Conservation (phyloP, 2,329 filamentous ascomycete genomes). For the Scytalidium lignicola region DNA sequence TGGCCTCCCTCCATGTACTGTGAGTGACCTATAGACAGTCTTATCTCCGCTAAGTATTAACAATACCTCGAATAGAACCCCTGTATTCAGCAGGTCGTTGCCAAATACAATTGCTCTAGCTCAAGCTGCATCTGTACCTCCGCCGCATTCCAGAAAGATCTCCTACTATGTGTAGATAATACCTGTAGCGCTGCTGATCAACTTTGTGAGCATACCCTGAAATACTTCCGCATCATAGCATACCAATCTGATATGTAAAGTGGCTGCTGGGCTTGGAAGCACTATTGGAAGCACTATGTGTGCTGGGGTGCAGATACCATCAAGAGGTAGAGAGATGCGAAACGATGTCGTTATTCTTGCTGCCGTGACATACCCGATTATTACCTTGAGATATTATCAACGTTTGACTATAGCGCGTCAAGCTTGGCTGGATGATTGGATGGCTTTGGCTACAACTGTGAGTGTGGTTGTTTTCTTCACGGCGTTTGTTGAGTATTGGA, state of each 20-base stretch:
- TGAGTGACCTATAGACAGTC: neutral
- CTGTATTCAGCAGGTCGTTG: neutral
- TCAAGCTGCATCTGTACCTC: neutral
- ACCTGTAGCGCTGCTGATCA: neutral
- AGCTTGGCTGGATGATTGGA: conserved; percentile 18
- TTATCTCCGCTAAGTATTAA: neutral
- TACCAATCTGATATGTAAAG: neutral
- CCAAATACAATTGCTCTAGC: neutral
- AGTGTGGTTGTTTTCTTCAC: no score
- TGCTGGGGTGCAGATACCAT: conserved; percentile 6
- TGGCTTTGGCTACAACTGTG: conserved; percentile 11
- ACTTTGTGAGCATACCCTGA: neutral
- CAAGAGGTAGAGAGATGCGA: conserved; percentile 7
- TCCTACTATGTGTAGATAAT: neutral
- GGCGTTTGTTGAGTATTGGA: no score
- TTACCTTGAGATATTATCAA: conserved; percentile 12
- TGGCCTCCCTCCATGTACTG: neutral
- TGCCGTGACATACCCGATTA: conserved; percentile 11
- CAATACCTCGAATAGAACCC: neutral
- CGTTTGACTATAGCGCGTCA: conserved; percentile 6
- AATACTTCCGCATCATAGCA: neutral
- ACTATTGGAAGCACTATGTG: conserved; percentile 3
- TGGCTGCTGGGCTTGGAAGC: neutral
- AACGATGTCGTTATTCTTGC: conserved; percentile 7
- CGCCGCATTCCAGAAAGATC: neutral